Percentiles rank a stretch among this genome's conserved stretches.
Evolutionary conservation across 2,329 filamentous ascomycete genomes (phyloP).

Genomic region (Fusarium goolgardi): DNA sequence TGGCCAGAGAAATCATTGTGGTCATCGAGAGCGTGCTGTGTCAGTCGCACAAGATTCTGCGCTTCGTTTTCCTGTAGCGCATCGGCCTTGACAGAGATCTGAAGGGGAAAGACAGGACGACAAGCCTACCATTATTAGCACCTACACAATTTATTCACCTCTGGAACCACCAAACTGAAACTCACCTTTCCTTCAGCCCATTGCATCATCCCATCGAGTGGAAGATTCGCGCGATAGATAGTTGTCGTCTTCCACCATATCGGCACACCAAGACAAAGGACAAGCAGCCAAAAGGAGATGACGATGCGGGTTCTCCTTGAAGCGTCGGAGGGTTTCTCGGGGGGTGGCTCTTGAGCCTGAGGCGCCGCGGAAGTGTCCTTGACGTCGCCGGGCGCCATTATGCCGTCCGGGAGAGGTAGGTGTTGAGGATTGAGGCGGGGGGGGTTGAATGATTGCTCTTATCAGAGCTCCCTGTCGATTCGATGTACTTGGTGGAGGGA

Average conservation of each 20-base stretch:
- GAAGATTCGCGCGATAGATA: conserved; percentile 87
- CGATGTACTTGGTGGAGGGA: conserved; percentile 21
- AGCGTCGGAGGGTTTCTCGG: conserved; percentile 77
- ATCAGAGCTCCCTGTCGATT: conserved; percentile 27
- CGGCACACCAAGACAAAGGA: conserved; percentile 84
- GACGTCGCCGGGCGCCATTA: conserved; percentile 43
- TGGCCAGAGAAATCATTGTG: conserved; percentile 88
- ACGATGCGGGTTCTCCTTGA: conserved; percentile 80
- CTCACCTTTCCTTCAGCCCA: conserved; percentile 91
- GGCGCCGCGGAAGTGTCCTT: conserved; percentile 34
- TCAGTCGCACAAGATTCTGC: conserved; percentile 79
- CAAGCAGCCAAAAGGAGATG: conserved; percentile 89
- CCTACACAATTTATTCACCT: rapidly evolving
- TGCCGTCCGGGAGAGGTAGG: conserved; percentile 17
- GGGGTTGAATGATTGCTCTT: conserved; percentile 20
- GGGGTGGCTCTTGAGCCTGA: conserved; percentile 66
- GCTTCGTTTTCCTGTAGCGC: conserved; percentile 74
- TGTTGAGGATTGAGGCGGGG: conserved; percentile 17
- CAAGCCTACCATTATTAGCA: conserved; percentile 72
- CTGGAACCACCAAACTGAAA: not conserved
- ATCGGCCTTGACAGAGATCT: conserved; percentile 80
- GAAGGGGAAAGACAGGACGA: conserved; percentile 86
- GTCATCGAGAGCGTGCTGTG: conserved; percentile 87
- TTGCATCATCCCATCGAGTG: conserved; percentile 84
- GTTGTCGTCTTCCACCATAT: conserved; percentile 97